Conservation (phyloP, 2,329 filamentous ascomycete species). For the Exophiala bonariae region DNA sequence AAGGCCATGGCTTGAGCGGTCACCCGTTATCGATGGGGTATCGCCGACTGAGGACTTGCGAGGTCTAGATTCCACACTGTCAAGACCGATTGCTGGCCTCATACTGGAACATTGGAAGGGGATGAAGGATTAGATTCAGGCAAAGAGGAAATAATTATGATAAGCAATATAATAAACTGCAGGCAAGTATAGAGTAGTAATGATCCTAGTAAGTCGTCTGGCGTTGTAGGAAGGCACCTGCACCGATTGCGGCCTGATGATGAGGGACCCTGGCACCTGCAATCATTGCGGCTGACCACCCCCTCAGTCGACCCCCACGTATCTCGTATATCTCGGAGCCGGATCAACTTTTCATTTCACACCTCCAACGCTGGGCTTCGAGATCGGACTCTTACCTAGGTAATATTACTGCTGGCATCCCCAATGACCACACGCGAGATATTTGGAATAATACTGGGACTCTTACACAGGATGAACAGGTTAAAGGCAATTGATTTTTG, state of each 20-base stretch:
- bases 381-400: too few relatives aligned
- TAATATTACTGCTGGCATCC: too few relatives aligned
- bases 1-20: constrained; percentile 38
- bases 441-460: too few relatives aligned
- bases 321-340: too few relatives aligned
- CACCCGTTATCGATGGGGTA: constrained; percentile 31
- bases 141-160: background rate
- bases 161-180: background rate
- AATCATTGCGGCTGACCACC: background rate
- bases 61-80: constrained; percentile 30
- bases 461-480: too few relatives aligned
- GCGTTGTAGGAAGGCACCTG: background rate
- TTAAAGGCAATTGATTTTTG: constrained; percentile 3
- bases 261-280: background rate
- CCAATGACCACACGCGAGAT: too few relatives aligned
- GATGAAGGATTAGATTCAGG: background rate
- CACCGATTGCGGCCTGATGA: constrained; percentile 15
- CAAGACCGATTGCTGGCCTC: constrained; percentile 38
- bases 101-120: constrained; percentile 32
- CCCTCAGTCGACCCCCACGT: too few relatives aligned
- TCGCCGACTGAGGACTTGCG: constrained; percentile 35
- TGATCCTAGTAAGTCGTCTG: too few relatives aligned
- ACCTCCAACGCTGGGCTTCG: too few relatives aligned
- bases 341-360: too few relatives aligned
- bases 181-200: too few relatives aligned